phyloP scores from a whole-genome alignment of 768 basidiomycete genomes.

The Tremella mesenterica region DNA sequence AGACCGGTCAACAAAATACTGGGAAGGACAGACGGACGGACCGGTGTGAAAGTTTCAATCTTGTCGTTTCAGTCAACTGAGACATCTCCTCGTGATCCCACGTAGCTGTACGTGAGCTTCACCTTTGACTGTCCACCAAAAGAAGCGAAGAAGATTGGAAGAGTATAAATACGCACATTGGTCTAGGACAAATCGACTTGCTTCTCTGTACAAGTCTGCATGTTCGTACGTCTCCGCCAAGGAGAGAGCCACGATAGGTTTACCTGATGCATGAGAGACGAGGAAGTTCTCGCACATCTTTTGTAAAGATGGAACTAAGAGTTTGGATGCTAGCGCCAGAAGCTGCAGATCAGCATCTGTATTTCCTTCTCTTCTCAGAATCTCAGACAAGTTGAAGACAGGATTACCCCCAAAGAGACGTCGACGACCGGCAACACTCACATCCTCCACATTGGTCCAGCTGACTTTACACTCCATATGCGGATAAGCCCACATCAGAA shows the following conservation, averaged over 20 bases:
- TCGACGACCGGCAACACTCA: conserved; percentile 17
- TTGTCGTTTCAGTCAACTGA: conserved; percentile 62
- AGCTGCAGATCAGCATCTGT: conserved; percentile 17
- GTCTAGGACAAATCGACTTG: conserved; percentile 83
- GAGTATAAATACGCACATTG: conserved; percentile 70
- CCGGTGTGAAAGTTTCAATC: conserved; percentile 76
- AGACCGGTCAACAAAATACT: not conserved
- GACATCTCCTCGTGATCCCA: conserved; percentile 37
- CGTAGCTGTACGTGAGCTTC: conserved; percentile 7
- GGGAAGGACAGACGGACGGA: conserved; percentile 1
- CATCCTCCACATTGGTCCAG: conserved; percentile 87
- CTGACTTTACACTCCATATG: conserved; percentile 85
- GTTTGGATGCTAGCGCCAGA: conserved; percentile 82
- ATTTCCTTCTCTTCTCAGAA: not conserved
- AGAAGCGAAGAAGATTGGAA: not conserved
- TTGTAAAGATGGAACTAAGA: conserved; percentile 72
- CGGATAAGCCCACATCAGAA: conserved; percentile 85
- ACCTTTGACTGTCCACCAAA: no score
- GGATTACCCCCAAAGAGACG: no score
- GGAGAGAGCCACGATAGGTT: conserved; percentile 83
- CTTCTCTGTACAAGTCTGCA: conserved; percentile 60
- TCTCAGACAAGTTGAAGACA: no score
- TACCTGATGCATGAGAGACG: conserved; percentile 82
- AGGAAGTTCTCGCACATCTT: conserved; percentile 77
- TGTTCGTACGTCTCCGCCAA: conserved; percentile 86